Evolutionary conservation across 1,139 yeast species (phyloP).

Genomic region (Candida smagusa): DNA sequence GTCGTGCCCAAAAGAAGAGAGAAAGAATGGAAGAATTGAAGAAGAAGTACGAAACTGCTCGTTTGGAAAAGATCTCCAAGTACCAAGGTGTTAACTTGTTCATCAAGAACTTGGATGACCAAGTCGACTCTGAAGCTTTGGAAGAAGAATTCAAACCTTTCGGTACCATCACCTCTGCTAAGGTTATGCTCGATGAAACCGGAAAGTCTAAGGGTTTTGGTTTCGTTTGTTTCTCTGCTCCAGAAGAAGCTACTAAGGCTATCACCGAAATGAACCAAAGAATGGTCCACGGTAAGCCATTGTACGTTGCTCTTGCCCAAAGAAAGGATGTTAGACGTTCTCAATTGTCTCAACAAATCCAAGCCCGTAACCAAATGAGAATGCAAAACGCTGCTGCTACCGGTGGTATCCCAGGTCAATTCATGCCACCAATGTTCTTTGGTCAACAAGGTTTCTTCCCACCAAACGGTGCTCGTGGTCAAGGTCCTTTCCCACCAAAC

Average conservation of each 20-base stretch:
- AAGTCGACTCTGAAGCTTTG: constrained; percentile 86
- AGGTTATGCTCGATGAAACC: constrained; percentile 91
- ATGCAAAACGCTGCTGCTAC: constrained; percentile 90
- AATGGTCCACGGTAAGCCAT: constrained; percentile 93
- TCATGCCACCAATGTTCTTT: constrained; percentile 93
- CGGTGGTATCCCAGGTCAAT: constrained; percentile 92
- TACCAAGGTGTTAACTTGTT: constrained; percentile 98
- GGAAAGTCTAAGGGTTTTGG: constrained; percentile 99
- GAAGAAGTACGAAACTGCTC: constrained; percentile 90
- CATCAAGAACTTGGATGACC: constrained; percentile 93
- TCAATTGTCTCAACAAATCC: constrained; percentile 96
- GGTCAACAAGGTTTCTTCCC: constrained; percentile 83
- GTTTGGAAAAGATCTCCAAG: constrained; percentile 89
- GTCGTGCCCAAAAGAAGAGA: constrained; percentile 98
- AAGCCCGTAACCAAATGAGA: constrained; percentile 98
- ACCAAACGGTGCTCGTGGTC: constrained; percentile 79
- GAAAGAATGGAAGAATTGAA: constrained; percentile 97
- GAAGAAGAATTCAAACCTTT: constrained; percentile 90
- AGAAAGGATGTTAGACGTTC: constrained; percentile 97
- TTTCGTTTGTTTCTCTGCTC: constrained; percentile 95
- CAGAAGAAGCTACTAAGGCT: constrained; percentile 99
- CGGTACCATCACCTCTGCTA: constrained; percentile 94
- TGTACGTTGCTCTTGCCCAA: constrained; percentile 98
- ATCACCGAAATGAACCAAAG: constrained; percentile 98
- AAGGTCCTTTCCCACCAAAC: constrained; percentile 82